Evolutionary conservation across 2,329 filamentous ascomycete genomes (phyloP).

Genomic region (Penicillium sp.): DNA sequence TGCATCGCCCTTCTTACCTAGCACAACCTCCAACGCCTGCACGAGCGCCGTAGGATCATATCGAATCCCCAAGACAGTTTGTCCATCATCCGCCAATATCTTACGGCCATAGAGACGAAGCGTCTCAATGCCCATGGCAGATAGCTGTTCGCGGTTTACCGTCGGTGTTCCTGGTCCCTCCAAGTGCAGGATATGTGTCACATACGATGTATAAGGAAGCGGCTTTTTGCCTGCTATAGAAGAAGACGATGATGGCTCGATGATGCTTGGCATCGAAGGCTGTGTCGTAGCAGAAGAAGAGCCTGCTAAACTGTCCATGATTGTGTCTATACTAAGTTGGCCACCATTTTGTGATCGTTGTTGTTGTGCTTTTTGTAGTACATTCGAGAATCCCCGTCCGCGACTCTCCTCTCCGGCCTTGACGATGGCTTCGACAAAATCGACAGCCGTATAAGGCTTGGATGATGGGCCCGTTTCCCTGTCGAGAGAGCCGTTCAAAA

Average conservation of each 20-base stretch:
- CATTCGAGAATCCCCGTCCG: slow-evolving; percentile 32
- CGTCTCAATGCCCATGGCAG: slow-evolving; percentile 67
- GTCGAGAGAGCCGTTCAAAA: slow-evolving; percentile 79
- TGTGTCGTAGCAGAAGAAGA: neutral
- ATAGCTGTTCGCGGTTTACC: slow-evolving; percentile 64
- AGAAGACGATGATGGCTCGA: slow-evolving; percentile 7
- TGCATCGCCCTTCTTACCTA: slow-evolving; percentile 61
- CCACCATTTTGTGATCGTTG: neutral
- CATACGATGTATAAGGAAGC: slow-evolving; percentile 61
- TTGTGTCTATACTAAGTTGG: slow-evolving; percentile 5
- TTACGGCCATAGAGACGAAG: slow-evolving; percentile 72
- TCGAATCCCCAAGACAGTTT: slow-evolving; percentile 52
- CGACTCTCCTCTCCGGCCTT: slow-evolving; percentile 68
- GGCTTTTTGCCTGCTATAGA: slow-evolving; percentile 15
- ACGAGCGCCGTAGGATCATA: slow-evolving; percentile 74
- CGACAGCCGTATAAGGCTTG: slow-evolving; percentile 65
- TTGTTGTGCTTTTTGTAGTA: neutral
- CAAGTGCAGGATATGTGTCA: slow-evolving; percentile 80
- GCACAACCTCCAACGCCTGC: slow-evolving; percentile 71
- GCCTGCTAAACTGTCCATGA: slow-evolving; percentile 8
- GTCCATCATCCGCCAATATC: slow-evolving; percentile 38
- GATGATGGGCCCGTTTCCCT: slow-evolving; percentile 74
- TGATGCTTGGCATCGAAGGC: slow-evolving; percentile 4
- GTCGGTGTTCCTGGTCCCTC: slow-evolving; percentile 66
- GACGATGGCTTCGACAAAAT: slow-evolving; percentile 78